A percentile compares a stretch with the other conserved stretches of the same genome.
Evolutionary conservation across 768 basidiomycete genomes (phyloP).

Genomic region (Boletus pseudo-olivaceus): DNA sequence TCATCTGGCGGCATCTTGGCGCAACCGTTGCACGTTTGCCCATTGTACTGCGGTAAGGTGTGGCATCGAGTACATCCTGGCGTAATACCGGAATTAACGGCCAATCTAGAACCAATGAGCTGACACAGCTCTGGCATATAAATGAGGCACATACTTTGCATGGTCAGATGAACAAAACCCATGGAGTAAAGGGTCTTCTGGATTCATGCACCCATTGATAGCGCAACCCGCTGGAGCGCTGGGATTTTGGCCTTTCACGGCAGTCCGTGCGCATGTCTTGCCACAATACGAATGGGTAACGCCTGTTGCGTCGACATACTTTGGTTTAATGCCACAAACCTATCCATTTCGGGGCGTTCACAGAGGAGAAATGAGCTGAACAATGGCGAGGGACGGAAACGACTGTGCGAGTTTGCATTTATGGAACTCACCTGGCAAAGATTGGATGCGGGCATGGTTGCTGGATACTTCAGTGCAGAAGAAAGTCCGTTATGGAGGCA

Average conservation of each 20-base stretch:
- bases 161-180: conserved; percentile 60
- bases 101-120: conserved; percentile 38
- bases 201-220: conserved; percentile 50
- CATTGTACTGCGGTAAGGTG: conserved; percentile 42
- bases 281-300: conserved; percentile 58
- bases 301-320: conserved; percentile 58
- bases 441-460: conserved; percentile 19
- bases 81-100: conserved; percentile 47
- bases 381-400: conserved; percentile 4
- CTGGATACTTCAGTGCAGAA: conserved; percentile 2
- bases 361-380: conserved; percentile 7
- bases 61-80: conserved; percentile 50
- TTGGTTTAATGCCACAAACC: conserved; percentile 59
- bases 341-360: conserved; percentile 22
- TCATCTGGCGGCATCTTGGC: conserved; percentile 42
- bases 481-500: conserved; percentile 1
- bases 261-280: conserved; percentile 52
- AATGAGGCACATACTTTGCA: conserved; percentile 42
- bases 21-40: conserved; percentile 48
- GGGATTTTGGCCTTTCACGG: conserved; percentile 31
- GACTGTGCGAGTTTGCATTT: conserved; percentile 7
- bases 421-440: conserved; percentile 26
- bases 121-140: conserved; percentile 2
- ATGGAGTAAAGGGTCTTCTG: conserved; percentile 46
- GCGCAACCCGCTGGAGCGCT: conserved; percentile 39